A percentile compares a stretch with the other conserved stretches of the same genome.
Evolutionary conservation across 305 asterid species (phyloP).

Genomic region (Solanum aculeatissimum): DNA sequence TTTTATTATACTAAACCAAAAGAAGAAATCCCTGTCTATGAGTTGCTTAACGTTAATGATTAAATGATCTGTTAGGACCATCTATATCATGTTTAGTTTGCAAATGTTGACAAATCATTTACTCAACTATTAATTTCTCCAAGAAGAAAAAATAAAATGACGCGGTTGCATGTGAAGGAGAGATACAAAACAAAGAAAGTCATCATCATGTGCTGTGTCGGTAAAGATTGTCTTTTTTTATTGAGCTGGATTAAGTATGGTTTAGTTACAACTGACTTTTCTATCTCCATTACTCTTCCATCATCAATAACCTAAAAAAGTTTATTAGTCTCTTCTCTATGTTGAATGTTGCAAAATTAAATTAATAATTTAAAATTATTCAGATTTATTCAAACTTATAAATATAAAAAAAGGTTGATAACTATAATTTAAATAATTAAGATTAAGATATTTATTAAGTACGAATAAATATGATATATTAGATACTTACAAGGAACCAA

Average conservation of each 20-base stretch:
- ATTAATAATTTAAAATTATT: no score
- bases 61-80: background rate
- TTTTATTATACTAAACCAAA: background rate
- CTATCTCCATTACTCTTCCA: background rate
- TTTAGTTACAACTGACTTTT: background rate
- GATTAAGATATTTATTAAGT: no score
- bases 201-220: background rate
- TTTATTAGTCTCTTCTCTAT: background rate
- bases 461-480: no score
- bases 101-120: background rate
- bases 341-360: background rate
- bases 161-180: background rate
- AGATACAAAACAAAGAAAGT: background rate
- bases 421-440: no score
- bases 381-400: background rate
- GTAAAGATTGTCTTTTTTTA: background rate
- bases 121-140: background rate
- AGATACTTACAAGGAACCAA: background rate
- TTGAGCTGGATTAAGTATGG: background rate
- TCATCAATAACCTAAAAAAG: no score
- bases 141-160: background rate
- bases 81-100: background rate
- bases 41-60: background rate
- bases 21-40: background rate
- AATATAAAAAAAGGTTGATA: no score